These are phyloP conservation scores for Tricladium varicosporioides DNA, from an alignment of 2,329 filamentous ascomycete genomes.

Conservation along the genomic window DNA sequence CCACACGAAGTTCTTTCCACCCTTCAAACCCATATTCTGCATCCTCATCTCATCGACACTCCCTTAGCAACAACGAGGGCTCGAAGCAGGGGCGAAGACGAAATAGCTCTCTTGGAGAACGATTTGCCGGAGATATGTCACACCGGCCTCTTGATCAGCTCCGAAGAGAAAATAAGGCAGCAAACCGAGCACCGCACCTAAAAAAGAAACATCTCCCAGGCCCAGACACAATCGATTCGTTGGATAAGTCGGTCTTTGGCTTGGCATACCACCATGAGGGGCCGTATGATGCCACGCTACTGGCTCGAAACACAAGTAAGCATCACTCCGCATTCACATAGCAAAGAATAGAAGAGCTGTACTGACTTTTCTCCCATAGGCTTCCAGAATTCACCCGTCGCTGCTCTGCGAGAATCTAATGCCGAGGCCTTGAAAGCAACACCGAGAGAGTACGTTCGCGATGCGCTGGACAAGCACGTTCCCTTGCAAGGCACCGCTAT, in stretches of 20 bases:
- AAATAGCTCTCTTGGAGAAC: constrained; percentile 53
- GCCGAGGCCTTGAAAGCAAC: constrained; percentile 77
- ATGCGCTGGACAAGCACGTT: constrained; percentile 69
- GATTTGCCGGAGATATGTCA: constrained; percentile 63
- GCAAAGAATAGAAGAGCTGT: constrained; percentile 13
- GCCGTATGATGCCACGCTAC: constrained; percentile 80
- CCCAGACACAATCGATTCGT: constrained; percentile 75
- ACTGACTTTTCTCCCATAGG: neutral
- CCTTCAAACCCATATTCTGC: constrained; percentile 41
- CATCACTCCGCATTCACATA: neutral
- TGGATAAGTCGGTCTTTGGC: constrained; percentile 64
- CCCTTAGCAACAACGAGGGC: neutral
- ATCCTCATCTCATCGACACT: constrained; percentile 24
- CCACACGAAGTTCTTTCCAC: constrained; percentile 46
- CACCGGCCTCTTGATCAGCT: constrained; percentile 67
- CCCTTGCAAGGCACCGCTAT: constrained; percentile 78
- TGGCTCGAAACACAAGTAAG: constrained; percentile 65
- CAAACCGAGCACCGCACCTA: constrained; percentile 65
- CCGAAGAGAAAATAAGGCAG: constrained; percentile 58
- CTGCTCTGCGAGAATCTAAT: constrained; percentile 72
- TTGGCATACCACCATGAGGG: constrained; percentile 83
- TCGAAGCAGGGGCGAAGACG: constrained; percentile 30
- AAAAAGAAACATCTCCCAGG: constrained; percentile 63
- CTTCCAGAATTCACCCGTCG: constrained; percentile 64
- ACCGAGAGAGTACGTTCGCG: constrained; percentile 71